Evolutionary conservation across 1,284 basidiomycete genomes (phyloP).

Genomic region (Austroboletus novae-zelandiae): DNA sequence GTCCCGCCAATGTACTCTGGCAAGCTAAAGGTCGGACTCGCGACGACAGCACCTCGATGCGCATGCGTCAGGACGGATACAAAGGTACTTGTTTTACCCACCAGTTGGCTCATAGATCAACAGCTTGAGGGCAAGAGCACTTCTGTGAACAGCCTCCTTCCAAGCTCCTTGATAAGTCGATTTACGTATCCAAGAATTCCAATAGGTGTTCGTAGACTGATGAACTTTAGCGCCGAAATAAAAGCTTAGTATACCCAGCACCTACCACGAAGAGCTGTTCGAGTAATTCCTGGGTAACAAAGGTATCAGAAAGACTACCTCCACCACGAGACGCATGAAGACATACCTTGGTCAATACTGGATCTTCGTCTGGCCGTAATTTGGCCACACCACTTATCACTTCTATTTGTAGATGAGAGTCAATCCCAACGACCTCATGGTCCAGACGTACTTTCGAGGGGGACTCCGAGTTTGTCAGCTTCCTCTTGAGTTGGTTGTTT

Average conservation of each 20-base stretch:
- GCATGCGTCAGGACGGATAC: conserved; percentile 8
- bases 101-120: conserved; percentile 84
- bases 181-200: conserved; percentile 81
- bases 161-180: conserved; percentile 88
- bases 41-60: conserved; percentile 74
- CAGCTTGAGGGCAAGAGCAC: conserved; percentile 84
- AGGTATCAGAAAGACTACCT: neutral
- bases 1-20: conserved; percentile 89
- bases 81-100: conserved; percentile 23
- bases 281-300: conserved; percentile 45
- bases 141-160: conserved; percentile 88
- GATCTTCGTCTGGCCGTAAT: conserved; percentile 54
- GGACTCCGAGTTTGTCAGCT: conserved; percentile 47
- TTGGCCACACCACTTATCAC: conserved; percentile 48
- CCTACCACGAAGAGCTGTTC: conserved; percentile 52
- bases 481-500: conserved; percentile 33
- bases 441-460: conserved; percentile 41
- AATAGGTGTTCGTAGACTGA: conserved; percentile 79
- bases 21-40: conserved; percentile 90
- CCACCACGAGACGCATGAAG: neutral
- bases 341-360: conserved; percentile 59
- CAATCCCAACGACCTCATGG: conserved; percentile 2
- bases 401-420: conserved; percentile 28
- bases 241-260: neutral
- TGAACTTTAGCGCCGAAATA: neutral